A percentile compares a stretch with the other conserved stretches of the same genome.
These are phyloP conservation scores for Hypoxylon trugodes DNA, from an alignment of 495 filamentous ascomycete species.

Conservation along the genomic window DNA sequence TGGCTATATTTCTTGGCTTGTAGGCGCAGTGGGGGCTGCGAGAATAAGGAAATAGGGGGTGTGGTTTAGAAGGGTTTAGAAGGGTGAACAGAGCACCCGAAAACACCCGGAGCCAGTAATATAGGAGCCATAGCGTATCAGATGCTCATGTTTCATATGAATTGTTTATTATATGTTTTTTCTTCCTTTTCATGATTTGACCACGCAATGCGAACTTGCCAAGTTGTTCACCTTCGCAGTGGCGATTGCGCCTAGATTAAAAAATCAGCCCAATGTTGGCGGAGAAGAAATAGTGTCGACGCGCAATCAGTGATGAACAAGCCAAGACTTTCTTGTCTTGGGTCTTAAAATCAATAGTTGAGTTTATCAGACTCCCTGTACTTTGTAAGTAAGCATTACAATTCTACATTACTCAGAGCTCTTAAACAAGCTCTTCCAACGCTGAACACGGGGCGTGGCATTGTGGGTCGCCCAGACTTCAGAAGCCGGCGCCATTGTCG, in stretches of 20 bases:
- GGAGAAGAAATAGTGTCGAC: not conserved
- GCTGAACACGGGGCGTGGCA: constrained; percentile 5
- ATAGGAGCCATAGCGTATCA: constrained; percentile 24
- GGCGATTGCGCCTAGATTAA: not conserved
- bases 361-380: constrained; percentile 1
- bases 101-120: constrained; percentile 17
- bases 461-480: constrained; percentile 15
- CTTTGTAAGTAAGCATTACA: not conserved
- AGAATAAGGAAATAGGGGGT: constrained; percentile 16
- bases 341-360: constrained; percentile 22
- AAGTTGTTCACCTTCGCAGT: not conserved
- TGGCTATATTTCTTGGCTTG: constrained; percentile 31
- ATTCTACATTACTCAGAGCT: not conserved
- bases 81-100: constrained; percentile 9
- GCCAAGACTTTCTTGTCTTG: constrained; percentile 16
- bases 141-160: constrained; percentile 17
- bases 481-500: constrained; percentile 27
- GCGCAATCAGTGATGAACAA: constrained; percentile 26
- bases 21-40: constrained; percentile 21
- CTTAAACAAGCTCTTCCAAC: not conserved
- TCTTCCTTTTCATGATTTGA: not conserved
- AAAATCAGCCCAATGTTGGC: not conserved
- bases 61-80: not conserved
- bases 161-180: constrained; percentile 12
- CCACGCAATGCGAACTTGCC: not conserved